Percentiles rank a stretch among this genome's conserved stretches.
phyloP scores from a whole-genome alignment of 2,329 filamentous ascomycete genomes.

The Penicillium sp. region DNA sequence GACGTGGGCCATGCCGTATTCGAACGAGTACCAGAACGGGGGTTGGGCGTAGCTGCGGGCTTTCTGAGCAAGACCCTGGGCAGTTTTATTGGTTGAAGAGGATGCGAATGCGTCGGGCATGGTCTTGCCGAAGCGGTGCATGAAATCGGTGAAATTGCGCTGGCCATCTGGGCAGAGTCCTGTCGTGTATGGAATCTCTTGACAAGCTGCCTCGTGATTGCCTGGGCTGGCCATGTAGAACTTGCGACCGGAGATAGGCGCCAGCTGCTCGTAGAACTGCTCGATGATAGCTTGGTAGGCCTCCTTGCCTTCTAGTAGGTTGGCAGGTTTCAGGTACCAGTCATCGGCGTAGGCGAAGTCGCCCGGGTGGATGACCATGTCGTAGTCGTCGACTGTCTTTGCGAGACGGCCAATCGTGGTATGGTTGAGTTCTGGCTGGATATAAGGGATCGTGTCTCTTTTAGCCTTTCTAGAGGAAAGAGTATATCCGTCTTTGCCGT shows the following conservation, averaged over 20 bases:
- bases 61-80: conserved; percentile 7
- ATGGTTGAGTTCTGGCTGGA: not conserved
- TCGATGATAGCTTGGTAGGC: conserved; percentile 13
- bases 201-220: conserved; percentile 13
- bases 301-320: conserved; percentile 4
- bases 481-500: conserved; percentile 3
- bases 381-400: too few relatives aligned
- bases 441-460: conserved; percentile 9
- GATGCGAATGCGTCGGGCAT: conserved; percentile 16
- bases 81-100: too few relatives aligned
- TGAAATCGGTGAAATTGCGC: conserved; percentile 23
- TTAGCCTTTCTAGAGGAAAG: not conserved
- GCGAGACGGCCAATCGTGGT: too few relatives aligned
- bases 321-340: conserved; percentile 13
- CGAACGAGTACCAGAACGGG: conserved; percentile 14
- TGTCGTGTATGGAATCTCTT: not conserved
- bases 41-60: too few relatives aligned
- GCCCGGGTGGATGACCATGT: conserved; percentile 1
- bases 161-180: conserved; percentile 20
- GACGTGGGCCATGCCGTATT: conserved; percentile 12
- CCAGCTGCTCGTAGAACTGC: conserved; percentile 12
- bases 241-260: conserved; percentile 4
- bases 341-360: conserved; percentile 15
- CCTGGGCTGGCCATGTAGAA: conserved; percentile 16
- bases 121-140: conserved; percentile 16